Percentiles rank a stretch among this genome's conserved stretches.
phyloP scores from a whole-genome alignment of 495 filamentous ascomycete genomes.

The Podospora australis region DNA sequence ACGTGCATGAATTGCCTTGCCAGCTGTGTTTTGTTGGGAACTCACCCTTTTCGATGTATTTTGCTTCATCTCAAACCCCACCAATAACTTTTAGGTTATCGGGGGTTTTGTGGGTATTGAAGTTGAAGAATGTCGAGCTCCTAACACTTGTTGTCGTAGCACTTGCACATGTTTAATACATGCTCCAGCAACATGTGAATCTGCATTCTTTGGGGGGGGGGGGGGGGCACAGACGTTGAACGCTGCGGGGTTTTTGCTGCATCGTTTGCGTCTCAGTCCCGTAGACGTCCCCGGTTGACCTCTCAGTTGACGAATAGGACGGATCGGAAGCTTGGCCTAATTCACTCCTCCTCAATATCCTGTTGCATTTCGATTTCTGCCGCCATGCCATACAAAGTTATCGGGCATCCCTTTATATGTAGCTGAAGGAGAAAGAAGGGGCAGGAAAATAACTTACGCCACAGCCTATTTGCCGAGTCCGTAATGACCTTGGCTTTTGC shows the following conservation, averaged over 20 bases:
- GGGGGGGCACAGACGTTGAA: background rate
- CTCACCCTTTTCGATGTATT: background rate
- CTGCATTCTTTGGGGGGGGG: background rate
- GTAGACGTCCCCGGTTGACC: too few species aligned
- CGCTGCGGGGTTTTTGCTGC: background rate
- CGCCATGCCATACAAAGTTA: conserved; percentile 15
- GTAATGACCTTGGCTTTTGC: conserved; percentile 64
- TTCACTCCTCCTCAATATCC: conserved; percentile 37
- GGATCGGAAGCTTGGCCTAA: background rate
- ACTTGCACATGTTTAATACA: background rate
- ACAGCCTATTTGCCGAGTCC: conserved; percentile 63
- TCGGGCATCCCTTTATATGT: too few species aligned
- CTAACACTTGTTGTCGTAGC: too few species aligned
- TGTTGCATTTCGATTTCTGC: conserved; percentile 42
- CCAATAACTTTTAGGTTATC: too few species aligned
- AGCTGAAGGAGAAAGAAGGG: too few species aligned
- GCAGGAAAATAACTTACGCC: conserved; percentile 63
- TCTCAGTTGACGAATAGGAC: background rate
- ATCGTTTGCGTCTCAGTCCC: background rate
- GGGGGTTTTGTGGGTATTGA: too few species aligned
- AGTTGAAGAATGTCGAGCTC: background rate
- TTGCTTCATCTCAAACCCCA: background rate
- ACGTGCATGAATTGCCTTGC: background rate
- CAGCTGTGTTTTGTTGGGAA: background rate
- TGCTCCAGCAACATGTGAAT: background rate